Percentiles rank a stretch among this genome's conserved stretches.
phyloP scores from a whole-genome alignment of 192 early-diverging fungal species.

The Hyaloraphidium curvatum region DNA sequence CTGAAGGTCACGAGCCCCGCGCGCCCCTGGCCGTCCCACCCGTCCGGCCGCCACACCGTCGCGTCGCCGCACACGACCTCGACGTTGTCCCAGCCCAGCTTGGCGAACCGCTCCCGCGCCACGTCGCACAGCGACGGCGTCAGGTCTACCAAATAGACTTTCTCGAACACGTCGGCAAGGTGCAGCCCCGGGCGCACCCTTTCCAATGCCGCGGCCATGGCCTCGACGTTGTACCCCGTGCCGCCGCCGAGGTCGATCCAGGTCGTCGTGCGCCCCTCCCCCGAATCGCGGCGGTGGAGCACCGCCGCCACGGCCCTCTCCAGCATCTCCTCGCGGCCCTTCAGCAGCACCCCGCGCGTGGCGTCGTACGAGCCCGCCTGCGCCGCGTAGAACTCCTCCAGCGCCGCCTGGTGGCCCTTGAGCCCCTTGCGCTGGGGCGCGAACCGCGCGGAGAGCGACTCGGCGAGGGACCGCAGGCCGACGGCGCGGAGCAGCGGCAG shows the following conservation, averaged over 20 bases:
- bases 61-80: conserved; percentile 2
- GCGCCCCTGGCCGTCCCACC: too few relatives aligned
- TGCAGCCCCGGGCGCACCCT: background rate
- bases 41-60: background rate
- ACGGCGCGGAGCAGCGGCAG: too few relatives aligned
- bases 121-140: background rate
- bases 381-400: background rate
- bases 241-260: conserved; percentile 1
- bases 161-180: background rate
- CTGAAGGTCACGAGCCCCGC: too few relatives aligned
- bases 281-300: background rate
- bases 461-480: too few relatives aligned
- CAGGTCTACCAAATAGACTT: background rate
- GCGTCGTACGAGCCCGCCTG: background rate
- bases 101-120: conserved; percentile 1
- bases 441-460: too few relatives aligned
- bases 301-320: background rate
- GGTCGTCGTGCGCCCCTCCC: too few relatives aligned
- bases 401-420: background rate
- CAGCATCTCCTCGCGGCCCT: conserved; percentile 2
- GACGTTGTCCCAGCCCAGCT: background rate
- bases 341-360: background rate
- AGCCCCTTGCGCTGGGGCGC: too few relatives aligned
- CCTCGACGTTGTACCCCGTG: background rate
- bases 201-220: background rate